Conservation (phyloP, 2,329 filamentous ascomycete species). For the Venturia nashicola region DNA sequence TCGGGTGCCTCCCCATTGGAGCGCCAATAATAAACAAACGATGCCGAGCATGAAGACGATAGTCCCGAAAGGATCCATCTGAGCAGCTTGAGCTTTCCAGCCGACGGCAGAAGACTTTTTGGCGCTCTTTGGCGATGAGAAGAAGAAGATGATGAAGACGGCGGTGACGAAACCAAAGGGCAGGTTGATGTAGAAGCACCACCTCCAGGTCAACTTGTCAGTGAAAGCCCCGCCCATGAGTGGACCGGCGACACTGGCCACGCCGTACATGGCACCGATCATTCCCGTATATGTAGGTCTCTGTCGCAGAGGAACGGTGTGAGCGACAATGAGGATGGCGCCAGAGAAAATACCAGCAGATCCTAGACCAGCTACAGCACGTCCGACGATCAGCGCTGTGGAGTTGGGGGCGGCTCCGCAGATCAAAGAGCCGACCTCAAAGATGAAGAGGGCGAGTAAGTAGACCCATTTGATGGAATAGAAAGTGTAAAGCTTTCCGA, state of each 20-base stretch:
- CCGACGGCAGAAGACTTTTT: constrained; percentile 21
- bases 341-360: constrained; percentile 38
- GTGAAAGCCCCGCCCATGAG: constrained; percentile 35
- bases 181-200: constrained; percentile 39
- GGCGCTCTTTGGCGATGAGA: constrained; percentile 22
- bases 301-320: constrained; percentile 31
- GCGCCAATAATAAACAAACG: constrained; percentile 35
- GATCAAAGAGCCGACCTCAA: constrained; percentile 39
- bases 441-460: constrained; percentile 32
- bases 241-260: constrained; percentile 36
- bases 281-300: constrained; percentile 38
- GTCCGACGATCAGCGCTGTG: constrained; percentile 37
- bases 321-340: constrained; percentile 34
- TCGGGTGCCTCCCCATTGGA: constrained; percentile 38
- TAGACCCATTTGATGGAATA: constrained; percentile 35
- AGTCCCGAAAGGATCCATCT: constrained; percentile 36
- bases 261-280: constrained; percentile 37
- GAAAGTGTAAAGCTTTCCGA: constrained; percentile 34
- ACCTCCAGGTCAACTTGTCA: constrained; percentile 31
- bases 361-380: constrained; percentile 38
- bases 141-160: constrained; percentile 28
- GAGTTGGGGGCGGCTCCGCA: constrained; percentile 39
- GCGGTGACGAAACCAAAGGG: constrained; percentile 36
- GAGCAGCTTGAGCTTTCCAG: constrained; percentile 26
- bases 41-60: constrained; percentile 32